Base-by-base conservation (phyloP, 2,329 filamentous ascomycete species). In the Aspergillus ustus region DNA sequence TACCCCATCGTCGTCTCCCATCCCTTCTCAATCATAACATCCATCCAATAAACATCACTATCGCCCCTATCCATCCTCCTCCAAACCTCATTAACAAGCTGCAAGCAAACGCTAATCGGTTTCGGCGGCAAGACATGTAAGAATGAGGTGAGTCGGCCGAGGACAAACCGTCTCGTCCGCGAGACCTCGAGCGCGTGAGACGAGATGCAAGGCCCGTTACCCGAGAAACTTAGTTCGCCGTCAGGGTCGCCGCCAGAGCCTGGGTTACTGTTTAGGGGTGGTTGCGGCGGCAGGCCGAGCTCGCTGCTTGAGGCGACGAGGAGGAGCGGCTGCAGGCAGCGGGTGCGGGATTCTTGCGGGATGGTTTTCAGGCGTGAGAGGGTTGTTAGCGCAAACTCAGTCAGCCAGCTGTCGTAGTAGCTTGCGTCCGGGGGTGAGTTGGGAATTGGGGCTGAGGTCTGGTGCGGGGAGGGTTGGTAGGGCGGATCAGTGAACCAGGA, bases 1-100 rank as follows among this genome's bases (percentile, higher is more conserved):
- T 61, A 82, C 20, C 80, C 82, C 80, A 85, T 83, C 28, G 85
- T 81, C 15, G 83, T 85, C 70, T 85, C 82, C 82, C 82, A 85
- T 8, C 82, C 80, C 61, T 82, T 84, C 69, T 85, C 82, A 65
- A 84, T 81, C 80, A 85, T 83, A 6, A 86, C 78, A 68, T 85
- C 83, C 66, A 85, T 78, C 84, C 84, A 86, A 69, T 84, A 85
- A 4, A 78, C 75, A 29, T 81, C 75, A 7, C 59, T 15, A 15
- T 78, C 74, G 0, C 81, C 82, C 2, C 75, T 75, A 69, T 86
- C 84, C 67, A 84, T 77, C 57, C 80, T 74, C 50, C 75, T 73
- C 84, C 84, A 86, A 0, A 83, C 82, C 70, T 85, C 83, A 59
- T 80, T 78, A 37, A 86, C 80, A 11, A 86, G 72, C 44, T 80